Percentiles rank a stretch among this genome's conserved stretches.
Evolutionary conservation across 2,329 filamentous ascomycete species (phyloP).

Genomic region (Pseudogymnoascus sp.): DNA sequence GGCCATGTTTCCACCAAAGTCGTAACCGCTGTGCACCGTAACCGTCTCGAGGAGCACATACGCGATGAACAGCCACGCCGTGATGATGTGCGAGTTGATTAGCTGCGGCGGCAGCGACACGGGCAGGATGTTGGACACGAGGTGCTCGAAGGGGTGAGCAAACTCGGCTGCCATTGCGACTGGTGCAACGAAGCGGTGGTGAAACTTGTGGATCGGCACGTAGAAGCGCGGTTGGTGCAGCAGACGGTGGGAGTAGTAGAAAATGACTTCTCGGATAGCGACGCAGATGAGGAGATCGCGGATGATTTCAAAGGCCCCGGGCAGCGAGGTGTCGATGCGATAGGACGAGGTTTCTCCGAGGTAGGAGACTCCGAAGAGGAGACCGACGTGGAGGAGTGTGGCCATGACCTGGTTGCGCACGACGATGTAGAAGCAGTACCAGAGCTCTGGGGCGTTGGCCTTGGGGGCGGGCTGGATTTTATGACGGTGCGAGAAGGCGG

Average conservation of each 20-base stretch:
- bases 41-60: constrained; percentile 44
- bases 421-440: constrained; percentile 38
- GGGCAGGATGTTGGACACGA: constrained; percentile 47
- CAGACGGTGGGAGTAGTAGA: constrained; percentile 50
- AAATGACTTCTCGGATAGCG: constrained; percentile 42
- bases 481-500: constrained; percentile 42
- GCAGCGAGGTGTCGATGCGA: constrained; percentile 31
- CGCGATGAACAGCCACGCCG: constrained; percentile 43
- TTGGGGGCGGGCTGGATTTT: constrained; percentile 47
- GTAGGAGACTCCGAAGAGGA: background rate
- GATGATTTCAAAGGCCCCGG: constrained; percentile 30
- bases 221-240: constrained; percentile 45
- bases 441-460: constrained; percentile 38
- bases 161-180: constrained; percentile 50
- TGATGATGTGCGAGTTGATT: constrained; percentile 43
- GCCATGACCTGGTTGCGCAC: constrained; percentile 42
- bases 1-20: constrained; percentile 43
- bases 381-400: constrained; percentile 27
- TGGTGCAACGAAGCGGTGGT: constrained; percentile 50
- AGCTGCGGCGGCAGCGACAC: constrained; percentile 43
- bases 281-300: constrained; percentile 37
- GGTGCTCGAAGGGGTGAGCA: constrained; percentile 49
- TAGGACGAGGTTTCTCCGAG: constrained; percentile 4
- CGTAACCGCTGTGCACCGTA: constrained; percentile 51
- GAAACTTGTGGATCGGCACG: constrained; percentile 45